Evolutionary conservation across 805 yeast species (phyloP), one percentile per base, ranked within the genome.

Genomic region (Kuraishia cidri): DNA sequence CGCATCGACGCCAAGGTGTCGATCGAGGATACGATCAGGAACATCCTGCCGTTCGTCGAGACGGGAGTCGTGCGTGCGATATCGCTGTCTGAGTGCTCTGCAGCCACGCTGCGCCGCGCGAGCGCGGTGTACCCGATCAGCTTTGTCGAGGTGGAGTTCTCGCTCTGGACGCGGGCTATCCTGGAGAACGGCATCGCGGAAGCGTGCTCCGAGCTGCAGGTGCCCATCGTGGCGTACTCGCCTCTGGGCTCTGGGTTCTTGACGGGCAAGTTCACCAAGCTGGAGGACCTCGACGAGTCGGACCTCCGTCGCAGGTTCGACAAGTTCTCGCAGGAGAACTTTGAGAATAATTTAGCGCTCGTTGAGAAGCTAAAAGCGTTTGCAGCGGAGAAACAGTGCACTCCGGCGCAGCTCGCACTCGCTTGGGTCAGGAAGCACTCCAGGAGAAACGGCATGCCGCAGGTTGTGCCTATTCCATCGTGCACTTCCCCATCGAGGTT

Each of bases 211-310:
- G 73, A 78, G 39, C 54, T 66, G 21, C 63, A 64, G 11, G 69
- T 87, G 35, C 80, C 92, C 10, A 61, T 84, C 19, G 62, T 84
- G 36, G 83, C 87, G 17, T 87, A 87, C 56, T 80, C 94, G 20
- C 96, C 96, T 19, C 63, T 87, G 35, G 79, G 87, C 6, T 68
- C 83, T 45, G 96, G 95, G 1, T 60, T 79, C 38, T 64, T 87
- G 34, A 77, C 90, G 3, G 94, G 92, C 36, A 40, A 47, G 22
- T 55, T 76, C 33, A 72, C 56, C 17, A 54, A 66, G 5, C 44
- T 56, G 14, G 45, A 53, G 0, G 77, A 72, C 34, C 46, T 80
- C 24, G 70, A 76, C 10, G 60, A 60, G 26, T 78, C 71, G 26
- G 90, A 81, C 46, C 37, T 75, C 33, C 63, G 85, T 42, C 30